Evolutionary conservation across 495 filamentous ascomycete species (phyloP).

Genomic region (Baudoinia panamericana): DNA sequence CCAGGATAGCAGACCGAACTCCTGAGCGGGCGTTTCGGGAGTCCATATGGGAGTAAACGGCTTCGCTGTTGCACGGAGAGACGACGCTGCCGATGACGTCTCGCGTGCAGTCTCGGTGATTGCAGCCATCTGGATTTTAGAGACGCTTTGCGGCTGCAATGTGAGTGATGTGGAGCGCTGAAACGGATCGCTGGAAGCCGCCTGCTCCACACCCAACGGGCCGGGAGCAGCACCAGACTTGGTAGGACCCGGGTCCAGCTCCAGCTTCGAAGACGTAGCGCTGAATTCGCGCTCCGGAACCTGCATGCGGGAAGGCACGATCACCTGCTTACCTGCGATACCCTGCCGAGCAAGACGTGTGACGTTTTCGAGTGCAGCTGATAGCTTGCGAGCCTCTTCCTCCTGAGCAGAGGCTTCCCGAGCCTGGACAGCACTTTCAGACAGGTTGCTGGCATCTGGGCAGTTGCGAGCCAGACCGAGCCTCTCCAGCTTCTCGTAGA

Average conservation of each 20-base stretch:
- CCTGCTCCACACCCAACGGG: neutral
- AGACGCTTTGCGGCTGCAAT: neutral
- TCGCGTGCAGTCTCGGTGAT: neutral
- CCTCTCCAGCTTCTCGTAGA: constrained; percentile 9
- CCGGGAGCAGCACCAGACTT: neutral
- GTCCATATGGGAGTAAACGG: constrained; percentile 8
- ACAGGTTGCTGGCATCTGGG: neutral
- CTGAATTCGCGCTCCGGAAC: neutral
- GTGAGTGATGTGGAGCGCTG: neutral
- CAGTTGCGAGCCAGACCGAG: constrained; percentile 4
- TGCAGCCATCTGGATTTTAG: neutral
- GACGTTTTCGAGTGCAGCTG: neutral
- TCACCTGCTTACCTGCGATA: neutral
- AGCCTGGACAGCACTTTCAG: neutral
- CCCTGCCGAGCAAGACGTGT: neutral
- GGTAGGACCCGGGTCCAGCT: neutral
- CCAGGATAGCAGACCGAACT: constrained; percentile 9
- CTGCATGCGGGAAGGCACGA: neutral
- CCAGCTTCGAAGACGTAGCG: neutral
- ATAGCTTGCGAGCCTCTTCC: neutral
- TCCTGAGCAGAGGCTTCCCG: neutral
- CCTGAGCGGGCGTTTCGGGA: constrained; percentile 1
- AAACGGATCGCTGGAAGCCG: neutral
- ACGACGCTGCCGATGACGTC: neutral
- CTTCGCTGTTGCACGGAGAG: constrained; percentile 6